Conservation (phyloP, 2,329 filamentous ascomycete genomes). For the Fusarium nygamai region DNA sequence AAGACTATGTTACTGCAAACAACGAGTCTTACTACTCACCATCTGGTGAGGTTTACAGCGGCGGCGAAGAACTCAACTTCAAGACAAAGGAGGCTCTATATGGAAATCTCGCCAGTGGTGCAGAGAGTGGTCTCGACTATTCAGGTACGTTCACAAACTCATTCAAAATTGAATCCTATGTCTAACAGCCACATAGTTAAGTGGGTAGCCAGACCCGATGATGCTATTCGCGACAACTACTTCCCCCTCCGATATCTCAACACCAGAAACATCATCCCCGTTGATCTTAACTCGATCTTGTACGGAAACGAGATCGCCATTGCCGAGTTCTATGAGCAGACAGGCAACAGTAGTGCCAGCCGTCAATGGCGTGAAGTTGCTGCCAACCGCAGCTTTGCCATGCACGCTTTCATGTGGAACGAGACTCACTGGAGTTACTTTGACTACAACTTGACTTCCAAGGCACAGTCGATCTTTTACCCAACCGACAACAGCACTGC, state of each 20-base stretch:
- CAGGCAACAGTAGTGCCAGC: conserved; percentile 62
- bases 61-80: conserved; percentile 60
- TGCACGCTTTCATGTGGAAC: conserved; percentile 73
- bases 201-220: conserved; percentile 66
- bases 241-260: conserved; percentile 74
- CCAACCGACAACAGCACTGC: conserved; percentile 56
- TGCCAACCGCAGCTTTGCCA: conserved; percentile 65
- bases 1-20: conserved; percentile 73
- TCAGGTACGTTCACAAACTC: conserved; percentile 29
- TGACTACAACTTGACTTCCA: conserved; percentile 73
- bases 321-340: conserved; percentile 60
- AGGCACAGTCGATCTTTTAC: conserved; percentile 64
- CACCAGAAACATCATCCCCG: conserved; percentile 65
- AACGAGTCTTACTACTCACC: conserved; percentile 70
- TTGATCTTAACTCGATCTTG: conserved; percentile 75
- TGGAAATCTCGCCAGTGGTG: conserved; percentile 70
- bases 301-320: conserved; percentile 73
- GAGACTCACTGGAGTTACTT: conserved; percentile 71
- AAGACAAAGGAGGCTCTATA: conserved; percentile 64
- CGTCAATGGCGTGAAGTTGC: conserved; percentile 61
- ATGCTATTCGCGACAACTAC: conserved; percentile 68
- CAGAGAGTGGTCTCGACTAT: conserved; percentile 75
- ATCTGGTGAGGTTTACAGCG: conserved; percentile 68
- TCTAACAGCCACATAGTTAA: conserved; percentile 50
- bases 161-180: accelerated